These are phyloP conservation scores for Moniliella sp. DNA, from an alignment of 1,284 basidiomycete species.

Conservation along the genomic window DNA sequence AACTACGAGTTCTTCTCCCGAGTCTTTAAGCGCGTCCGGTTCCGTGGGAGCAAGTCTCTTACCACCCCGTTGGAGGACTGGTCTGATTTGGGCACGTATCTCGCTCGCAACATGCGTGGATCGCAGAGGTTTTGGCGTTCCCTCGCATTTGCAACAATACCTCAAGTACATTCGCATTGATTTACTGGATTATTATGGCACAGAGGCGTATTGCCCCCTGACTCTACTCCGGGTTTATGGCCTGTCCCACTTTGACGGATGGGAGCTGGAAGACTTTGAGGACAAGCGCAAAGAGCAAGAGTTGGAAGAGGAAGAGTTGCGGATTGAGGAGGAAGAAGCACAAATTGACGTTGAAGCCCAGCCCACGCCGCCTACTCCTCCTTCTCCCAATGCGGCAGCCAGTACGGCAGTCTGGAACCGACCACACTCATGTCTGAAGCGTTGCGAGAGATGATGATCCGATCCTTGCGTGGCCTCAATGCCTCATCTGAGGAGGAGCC, in stretches of 20 bases:
- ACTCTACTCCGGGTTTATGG: slow-evolving; percentile 82
- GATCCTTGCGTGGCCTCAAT: no score
- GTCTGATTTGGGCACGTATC: slow-evolving; percentile 47
- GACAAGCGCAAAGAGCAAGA: slow-evolving; percentile 56
- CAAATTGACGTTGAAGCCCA: no score
- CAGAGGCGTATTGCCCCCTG: slow-evolving; percentile 86
- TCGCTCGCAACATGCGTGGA: slow-evolving; percentile 71
- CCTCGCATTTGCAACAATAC: slow-evolving; percentile 6
- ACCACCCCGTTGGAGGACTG: slow-evolving; percentile 47
- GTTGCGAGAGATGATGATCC: no score
- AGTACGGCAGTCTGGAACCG: no score
- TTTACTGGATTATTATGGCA: slow-evolving; percentile 77
- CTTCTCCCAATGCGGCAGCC: no score
- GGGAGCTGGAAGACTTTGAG: slow-evolving; percentile 68
- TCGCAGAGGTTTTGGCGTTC: slow-evolving; percentile 45
- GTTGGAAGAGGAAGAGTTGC: slow-evolving; percentile 37
- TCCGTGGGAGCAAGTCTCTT: slow-evolving; percentile 58
- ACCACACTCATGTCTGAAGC: no score
- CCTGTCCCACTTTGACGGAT: slow-evolving; percentile 82
- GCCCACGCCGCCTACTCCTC: no score
- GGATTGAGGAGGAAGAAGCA: no score
- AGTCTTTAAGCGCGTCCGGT: slow-evolving; percentile 71
- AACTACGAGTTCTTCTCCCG: slow-evolving; percentile 97
- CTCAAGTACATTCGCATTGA: slow-evolving; percentile 72
- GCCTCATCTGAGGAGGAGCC: no score